These are phyloP conservation scores for Penicillium macrosclerotiorum DNA, from an alignment of 495 filamentous ascomycete species.

Conservation along the genomic window DNA sequence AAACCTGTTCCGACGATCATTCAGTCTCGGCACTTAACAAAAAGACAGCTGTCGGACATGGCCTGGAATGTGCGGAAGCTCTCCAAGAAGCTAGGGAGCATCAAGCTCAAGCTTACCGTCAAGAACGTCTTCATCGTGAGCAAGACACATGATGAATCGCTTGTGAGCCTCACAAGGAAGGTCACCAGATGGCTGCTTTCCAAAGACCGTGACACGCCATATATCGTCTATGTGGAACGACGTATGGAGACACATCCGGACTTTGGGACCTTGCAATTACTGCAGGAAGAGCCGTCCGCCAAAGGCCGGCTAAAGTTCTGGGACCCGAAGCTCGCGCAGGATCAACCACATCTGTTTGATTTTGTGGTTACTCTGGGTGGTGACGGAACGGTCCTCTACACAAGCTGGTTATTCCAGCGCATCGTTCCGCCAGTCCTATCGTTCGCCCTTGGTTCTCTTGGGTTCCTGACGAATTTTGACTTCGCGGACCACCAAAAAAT, in stretches of 20 bases:
- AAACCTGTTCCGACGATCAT: constrained; percentile 32
- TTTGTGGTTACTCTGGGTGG: constrained; percentile 94
- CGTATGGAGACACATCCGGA: constrained; percentile 64
- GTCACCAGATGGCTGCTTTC: constrained; percentile 84
- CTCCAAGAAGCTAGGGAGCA: constrained; percentile 76
- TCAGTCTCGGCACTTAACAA: constrained; percentile 74
- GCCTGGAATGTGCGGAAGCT: constrained; percentile 91
- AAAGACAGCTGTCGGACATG: constrained; percentile 92
- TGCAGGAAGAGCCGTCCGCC: constrained; percentile 55
- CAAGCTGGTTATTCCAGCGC: constrained; percentile 96
- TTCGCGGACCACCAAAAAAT: constrained; percentile 71
- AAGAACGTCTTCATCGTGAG: constrained; percentile 84
- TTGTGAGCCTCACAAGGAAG: constrained; percentile 78
- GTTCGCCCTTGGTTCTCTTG: constrained; percentile 87
- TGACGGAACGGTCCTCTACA: constrained; percentile 93
- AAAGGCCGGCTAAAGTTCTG: constrained; percentile 71
- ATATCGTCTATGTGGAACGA: constrained; percentile 78
- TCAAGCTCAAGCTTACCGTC: constrained; percentile 75
- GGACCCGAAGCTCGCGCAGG: constrained; percentile 72
- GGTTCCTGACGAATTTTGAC: constrained; percentile 96
- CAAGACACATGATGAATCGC: constrained; percentile 78
- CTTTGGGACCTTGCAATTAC: constrained; percentile 66
- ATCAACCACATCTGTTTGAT: constrained; percentile 84
- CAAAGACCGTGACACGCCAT: constrained; percentile 62
- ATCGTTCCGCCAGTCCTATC: constrained; percentile 91